Evolutionary conservation across 305 asterid species (phyloP).

Genomic region (Andrographis paniculata): DNA sequence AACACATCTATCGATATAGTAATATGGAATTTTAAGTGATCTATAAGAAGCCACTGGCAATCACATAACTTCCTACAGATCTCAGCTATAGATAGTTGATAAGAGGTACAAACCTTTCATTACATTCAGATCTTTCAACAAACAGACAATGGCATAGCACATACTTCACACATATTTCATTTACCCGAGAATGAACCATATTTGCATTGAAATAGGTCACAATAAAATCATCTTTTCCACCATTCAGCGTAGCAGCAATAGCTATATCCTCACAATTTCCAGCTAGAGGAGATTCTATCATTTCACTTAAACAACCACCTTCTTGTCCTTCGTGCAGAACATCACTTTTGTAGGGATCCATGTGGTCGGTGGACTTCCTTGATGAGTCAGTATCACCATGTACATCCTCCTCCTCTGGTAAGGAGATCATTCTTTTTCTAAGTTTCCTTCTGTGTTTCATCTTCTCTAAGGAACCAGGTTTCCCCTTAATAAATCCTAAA

Average conservation of each 20-base stretch:
- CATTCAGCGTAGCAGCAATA: conserved; percentile 1
- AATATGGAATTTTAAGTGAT: conserved; percentile 1
- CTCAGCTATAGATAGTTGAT: neutral
- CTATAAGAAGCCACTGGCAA: neutral
- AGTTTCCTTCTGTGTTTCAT: conserved; percentile 37
- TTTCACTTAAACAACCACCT: conserved; percentile 17
- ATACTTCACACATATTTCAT: conserved; percentile 29
- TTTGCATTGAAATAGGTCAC: conserved; percentile 29
- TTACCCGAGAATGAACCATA: conserved; percentile 31
- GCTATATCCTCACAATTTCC: conserved; percentile 4
- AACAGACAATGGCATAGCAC: conserved; percentile 35
- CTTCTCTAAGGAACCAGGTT: conserved; percentile 38
- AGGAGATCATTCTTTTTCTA: conserved; percentile 56
- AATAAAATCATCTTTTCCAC: conserved; percentile 22
- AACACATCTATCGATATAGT: neutral
- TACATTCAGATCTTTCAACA: conserved; percentile 31
- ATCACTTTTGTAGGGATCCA: conserved; percentile 27
- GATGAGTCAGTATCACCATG: conserved; percentile 30
- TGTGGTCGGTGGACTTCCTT: conserved; percentile 29
- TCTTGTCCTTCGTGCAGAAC: conserved; percentile 19
- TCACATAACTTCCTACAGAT: neutral
- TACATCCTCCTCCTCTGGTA: conserved; percentile 47
- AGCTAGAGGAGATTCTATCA: conserved; percentile 20
- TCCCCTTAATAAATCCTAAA: conserved; percentile 25
- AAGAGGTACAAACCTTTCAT: conserved; percentile 40